Conservation (phyloP, 202 grass and related monocot species). For the Miscanthus sacchariflorus region DNA sequence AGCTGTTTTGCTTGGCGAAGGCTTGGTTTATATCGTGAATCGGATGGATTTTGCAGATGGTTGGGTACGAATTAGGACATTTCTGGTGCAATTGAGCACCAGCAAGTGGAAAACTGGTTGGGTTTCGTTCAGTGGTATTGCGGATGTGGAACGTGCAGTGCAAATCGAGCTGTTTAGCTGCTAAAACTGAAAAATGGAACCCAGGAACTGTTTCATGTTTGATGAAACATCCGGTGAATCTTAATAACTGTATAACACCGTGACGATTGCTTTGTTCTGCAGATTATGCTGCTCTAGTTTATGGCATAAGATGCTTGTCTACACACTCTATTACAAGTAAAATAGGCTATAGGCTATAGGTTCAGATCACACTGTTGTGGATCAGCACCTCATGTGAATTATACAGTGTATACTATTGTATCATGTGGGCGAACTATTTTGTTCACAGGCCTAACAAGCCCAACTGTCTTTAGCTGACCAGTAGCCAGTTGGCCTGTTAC, state of each 20-base stretch:
- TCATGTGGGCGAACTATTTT: constrained; percentile 41
- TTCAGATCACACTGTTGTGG: constrained; percentile 28
- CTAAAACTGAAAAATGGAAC: constrained; percentile 13
- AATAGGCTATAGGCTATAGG: constrained; percentile 35
- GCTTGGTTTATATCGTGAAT: not conserved
- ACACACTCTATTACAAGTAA: constrained; percentile 2
- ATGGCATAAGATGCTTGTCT: constrained; percentile 13
- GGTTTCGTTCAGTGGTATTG: not conserved
- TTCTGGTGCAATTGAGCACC: not conserved
- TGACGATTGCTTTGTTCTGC: not conserved
- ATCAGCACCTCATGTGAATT: not conserved
- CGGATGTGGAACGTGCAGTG: not conserved
- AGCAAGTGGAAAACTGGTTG: not conserved
- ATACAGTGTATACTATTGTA: not conserved
- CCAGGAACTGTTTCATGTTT: not conserved
- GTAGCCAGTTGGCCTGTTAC: constrained; percentile 24
- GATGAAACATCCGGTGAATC: not conserved
- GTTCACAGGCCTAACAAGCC: constrained; percentile 1
- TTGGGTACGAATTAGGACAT: not conserved
- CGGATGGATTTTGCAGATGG: not conserved
- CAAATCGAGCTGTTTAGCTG: constrained; percentile 8
- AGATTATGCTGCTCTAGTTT: constrained; percentile 17
- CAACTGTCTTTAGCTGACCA: constrained; percentile 9
- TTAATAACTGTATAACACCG: not conserved
- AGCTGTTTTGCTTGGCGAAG: not conserved